Evolutionary conservation across 1,284 basidiomycete species (phyloP), one percentile per base, ranked within the genome.

Genomic region (Papiliotrema flavescens): DNA sequence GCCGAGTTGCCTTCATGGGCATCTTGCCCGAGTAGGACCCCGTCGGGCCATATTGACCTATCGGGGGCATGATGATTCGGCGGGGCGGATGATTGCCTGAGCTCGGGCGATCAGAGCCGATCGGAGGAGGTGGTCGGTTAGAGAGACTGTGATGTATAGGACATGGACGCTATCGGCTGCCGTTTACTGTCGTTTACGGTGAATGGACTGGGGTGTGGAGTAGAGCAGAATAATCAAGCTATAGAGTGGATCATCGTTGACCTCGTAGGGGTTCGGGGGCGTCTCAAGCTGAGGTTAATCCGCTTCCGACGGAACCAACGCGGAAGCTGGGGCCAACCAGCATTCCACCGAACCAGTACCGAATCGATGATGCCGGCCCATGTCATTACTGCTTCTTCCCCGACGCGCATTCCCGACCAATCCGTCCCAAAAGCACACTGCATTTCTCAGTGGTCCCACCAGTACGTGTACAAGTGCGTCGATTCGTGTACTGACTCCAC

Each of bases 1-100:
- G 35, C 23, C 52, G 26, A 11, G 28, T 32, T 20, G 39, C 51
- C 34, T 52, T 52, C 41, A 52, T 44, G 24, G 48, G 48, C 35
- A 37, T 48, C 46, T 48, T 48, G 32, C 46, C 49, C n/a, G 40
- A 32, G 11, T 32, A 32, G 13, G 22, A 6, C 11, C 47, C 47
- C n/a, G 17, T 17, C 39, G 40, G 9, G 19, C 24, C 45, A 26
- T n/a, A n/a, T 19, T n/a, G 39, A 51, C 28, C 14, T 20, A 28
- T 15, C 19, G 49, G 17, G 19, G 49, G 28, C 40, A 51, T 35
- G 28, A 6, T 32, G 28, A 32, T 32, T 11, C 11, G 20, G 17
- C n/a, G n/a, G 39, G 15, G 39, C n/a, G 20, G 39, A 5, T 41
- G 39, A 41, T 15, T 15, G 39, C 20, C 39, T 22, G n/a, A 32